Evolutionary conservation across 345 rosid species (phyloP).

Genomic region (Capsella bursapastoris): DNA sequence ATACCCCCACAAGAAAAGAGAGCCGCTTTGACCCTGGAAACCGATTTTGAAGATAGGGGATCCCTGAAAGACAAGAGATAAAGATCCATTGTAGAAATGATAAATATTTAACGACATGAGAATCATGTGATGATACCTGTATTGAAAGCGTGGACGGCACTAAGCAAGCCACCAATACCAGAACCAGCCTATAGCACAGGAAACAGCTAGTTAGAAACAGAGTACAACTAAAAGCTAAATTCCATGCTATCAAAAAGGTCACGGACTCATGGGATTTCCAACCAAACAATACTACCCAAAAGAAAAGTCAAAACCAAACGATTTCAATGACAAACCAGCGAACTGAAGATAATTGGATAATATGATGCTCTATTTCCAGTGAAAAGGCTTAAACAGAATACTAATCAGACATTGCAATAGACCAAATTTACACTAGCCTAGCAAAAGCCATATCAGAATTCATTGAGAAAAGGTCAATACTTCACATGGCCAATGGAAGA

Average conservation of each 20-base stretch:
- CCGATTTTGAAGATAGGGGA: slow-evolving; percentile 73
- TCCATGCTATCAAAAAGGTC: not conserved
- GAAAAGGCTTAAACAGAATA: slow-evolving; percentile 23
- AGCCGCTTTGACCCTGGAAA: slow-evolving; percentile 90
- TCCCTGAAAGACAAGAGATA: slow-evolving; percentile 56
- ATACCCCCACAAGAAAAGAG: slow-evolving; percentile 77
- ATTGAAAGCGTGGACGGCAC: slow-evolving; percentile 83
- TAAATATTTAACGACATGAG: slow-evolving; percentile 7
- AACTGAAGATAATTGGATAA: slow-evolving; percentile 3
- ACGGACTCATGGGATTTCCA: not conserved
- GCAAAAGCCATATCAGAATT: slow-evolving; percentile 7
- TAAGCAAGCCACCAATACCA: slow-evolving; percentile 87
- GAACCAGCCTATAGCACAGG: slow-evolving; percentile 70
- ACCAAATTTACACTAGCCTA: not conserved
- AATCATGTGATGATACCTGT: slow-evolving; percentile 53
- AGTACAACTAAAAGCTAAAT: not conserved
- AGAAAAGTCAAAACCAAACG: not conserved
- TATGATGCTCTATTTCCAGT: slow-evolving; percentile 5
- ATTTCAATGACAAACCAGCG: slow-evolving; percentile 6
- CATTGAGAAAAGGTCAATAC: slow-evolving; percentile 3
- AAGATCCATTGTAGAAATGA: slow-evolving; percentile 4
- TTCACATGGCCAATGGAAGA: not conserved
- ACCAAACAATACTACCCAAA: not conserved
- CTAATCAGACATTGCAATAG: not conserved
- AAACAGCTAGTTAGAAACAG: slow-evolving; percentile 28